phyloP scores from a whole-genome alignment of 768 basidiomycete species.

The Naganishia randhawae region DNA sequence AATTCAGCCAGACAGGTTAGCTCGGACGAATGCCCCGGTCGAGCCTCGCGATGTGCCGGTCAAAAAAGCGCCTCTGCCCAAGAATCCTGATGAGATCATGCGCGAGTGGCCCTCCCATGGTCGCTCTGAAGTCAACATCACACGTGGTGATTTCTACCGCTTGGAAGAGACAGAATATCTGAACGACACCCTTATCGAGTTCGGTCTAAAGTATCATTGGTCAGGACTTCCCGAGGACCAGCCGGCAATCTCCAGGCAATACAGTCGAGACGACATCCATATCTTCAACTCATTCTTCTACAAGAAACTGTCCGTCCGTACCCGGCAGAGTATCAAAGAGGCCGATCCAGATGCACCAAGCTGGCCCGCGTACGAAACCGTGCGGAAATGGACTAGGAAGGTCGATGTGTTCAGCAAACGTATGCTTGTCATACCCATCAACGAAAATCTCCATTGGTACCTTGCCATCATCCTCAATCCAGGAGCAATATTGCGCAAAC shows the following conservation, averaged over 20 bases:
- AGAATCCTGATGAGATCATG: conserved; percentile 24
- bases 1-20: not conserved
- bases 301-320: conserved; percentile 75
- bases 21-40: not conserved
- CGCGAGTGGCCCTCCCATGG: conserved; percentile 38
- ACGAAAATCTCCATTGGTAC: conserved; percentile 96
- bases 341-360: conserved; percentile 40
- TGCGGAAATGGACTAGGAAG: conserved; percentile 90
- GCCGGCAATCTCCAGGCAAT: not conserved
- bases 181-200: conserved; percentile 95
- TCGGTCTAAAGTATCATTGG: conserved; percentile 75
- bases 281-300: conserved; percentile 98
- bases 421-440: conserved; percentile 91
- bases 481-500: conserved; percentile 54
- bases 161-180: conserved; percentile 76
- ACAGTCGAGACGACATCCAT: conserved; percentile 55
- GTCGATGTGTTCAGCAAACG: conserved; percentile 84
- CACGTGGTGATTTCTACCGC: conserved; percentile 69
- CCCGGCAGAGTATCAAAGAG: conserved; percentile 48
- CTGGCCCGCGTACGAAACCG: conserved; percentile 62
- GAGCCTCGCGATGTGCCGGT: not conserved
- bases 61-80: not conserved
- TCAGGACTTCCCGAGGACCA: not conserved
- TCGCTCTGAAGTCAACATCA: conserved; percentile 62
- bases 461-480: conserved; percentile 89